Evolutionary conservation across 371 early-diverging fungal genomes (phyloP).

Genomic region (Haplosporangium sp.): DNA sequence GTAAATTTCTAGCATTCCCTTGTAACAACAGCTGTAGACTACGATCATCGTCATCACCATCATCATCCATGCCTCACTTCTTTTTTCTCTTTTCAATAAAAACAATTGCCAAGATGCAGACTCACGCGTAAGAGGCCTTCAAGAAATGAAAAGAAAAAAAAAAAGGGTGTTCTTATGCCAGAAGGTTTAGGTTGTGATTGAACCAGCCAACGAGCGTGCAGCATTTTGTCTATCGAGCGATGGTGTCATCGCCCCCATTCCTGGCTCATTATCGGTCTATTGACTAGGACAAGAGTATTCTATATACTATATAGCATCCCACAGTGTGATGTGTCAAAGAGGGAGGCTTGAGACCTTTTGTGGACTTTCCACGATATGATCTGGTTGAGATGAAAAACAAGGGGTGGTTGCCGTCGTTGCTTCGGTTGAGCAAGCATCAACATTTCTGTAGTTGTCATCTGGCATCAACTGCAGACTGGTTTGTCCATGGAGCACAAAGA

Average conservation of each 20-base stretch:
- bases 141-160: neutral
- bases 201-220: slow-evolving; percentile 22
- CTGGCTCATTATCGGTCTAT: slow-evolving; percentile 32
- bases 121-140: slow-evolving; percentile 3
- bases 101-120: too few relatives aligned
- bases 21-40: slow-evolving; percentile 3
- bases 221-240: slow-evolving; percentile 26
- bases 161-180: slow-evolving; percentile 1
- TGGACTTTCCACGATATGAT: too few relatives aligned
- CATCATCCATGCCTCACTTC: neutral
- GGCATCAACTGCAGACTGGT: too few relatives aligned
- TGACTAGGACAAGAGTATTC: neutral
- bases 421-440: too few relatives aligned
- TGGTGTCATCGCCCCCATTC: slow-evolving; percentile 39
- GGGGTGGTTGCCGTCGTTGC: too few relatives aligned
- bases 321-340: too few relatives aligned
- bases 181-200: neutral
- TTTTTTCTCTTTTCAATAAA: neutral
- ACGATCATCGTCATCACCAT: neutral
- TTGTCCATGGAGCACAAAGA: too few relatives aligned
- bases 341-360: too few relatives aligned
- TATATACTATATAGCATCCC: too few relatives aligned
- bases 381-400: too few relatives aligned
- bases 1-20: neutral
- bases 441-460: too few relatives aligned